Evolutionary conservation across 257 asterid genomes (phyloP).

Genomic region (Voacanga thouarsii): DNA sequence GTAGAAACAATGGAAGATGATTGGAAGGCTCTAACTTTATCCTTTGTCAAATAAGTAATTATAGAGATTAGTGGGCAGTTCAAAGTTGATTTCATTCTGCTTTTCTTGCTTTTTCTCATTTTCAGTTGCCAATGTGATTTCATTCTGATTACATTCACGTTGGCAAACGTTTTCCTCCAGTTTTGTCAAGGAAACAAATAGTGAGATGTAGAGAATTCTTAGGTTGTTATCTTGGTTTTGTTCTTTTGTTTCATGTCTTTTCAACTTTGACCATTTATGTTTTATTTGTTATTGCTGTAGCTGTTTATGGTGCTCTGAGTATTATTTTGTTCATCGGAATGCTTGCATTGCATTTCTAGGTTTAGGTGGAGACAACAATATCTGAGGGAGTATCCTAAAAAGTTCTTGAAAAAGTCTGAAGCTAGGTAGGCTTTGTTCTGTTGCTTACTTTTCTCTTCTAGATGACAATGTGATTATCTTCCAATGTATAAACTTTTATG

Average conservation of each 20-base stretch:
- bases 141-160: too few species aligned
- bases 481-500: background rate
- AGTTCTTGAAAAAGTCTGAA: slow-evolving; percentile 76
- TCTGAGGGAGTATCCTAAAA: slow-evolving; percentile 75
- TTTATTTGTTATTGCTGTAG: slow-evolving; percentile 3
- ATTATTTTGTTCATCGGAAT: slow-evolving; percentile 8
- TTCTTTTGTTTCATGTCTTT: too few species aligned
- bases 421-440: slow-evolving; percentile 49
- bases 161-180: background rate
- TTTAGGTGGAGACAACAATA: slow-evolving; percentile 89
- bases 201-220: background rate
- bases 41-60: background rate
- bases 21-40: background rate
- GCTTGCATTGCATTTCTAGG: slow-evolving; percentile 39
- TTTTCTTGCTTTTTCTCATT: background rate
- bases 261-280: background rate
- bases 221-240: background rate
- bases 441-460: background rate
- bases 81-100: background rate
- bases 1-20: too few species aligned
- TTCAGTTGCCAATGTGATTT: too few species aligned
- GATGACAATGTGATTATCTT: background rate
- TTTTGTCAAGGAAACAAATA: background rate
- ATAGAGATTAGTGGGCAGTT: background rate
- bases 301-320: background rate